Percentiles rank a stretch among this genome's conserved stretches.
Evolutionary conservation across 192 early-diverging fungal species (phyloP).

Genomic region (Rhizophagus clarus): DNA sequence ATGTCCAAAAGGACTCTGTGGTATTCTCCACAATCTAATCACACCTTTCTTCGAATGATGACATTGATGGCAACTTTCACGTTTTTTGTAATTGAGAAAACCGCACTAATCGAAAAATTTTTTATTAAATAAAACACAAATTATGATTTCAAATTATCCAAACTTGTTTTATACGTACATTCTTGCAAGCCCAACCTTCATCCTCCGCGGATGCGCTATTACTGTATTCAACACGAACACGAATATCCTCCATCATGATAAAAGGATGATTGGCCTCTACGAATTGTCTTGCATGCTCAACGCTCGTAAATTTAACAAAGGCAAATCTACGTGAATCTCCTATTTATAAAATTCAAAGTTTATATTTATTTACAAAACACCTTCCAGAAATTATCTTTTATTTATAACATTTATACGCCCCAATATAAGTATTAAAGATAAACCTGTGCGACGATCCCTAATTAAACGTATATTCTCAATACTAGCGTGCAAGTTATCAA

Average conservation of each 20-base stretch:
- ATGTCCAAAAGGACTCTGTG: not conserved
- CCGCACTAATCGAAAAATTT: slow-evolving; percentile 4
- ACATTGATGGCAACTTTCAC: slow-evolving; percentile 25
- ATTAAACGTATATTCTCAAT: slow-evolving; percentile 43
- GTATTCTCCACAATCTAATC: not conserved
- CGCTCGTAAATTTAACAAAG: slow-evolving; percentile 48
- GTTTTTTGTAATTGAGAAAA: slow-evolving; percentile 25
- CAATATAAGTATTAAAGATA: not conserved
- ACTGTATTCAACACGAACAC: slow-evolving; percentile 42
- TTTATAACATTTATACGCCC: not conserved
- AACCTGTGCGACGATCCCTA: slow-evolving; percentile 45
- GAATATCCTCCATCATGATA: slow-evolving; percentile 38
- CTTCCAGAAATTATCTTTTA: not conserved
- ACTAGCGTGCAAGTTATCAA: slow-evolving; percentile 41
- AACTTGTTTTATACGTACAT: not conserved
- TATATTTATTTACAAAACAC: not conserved
- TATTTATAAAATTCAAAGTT: slow-evolving; percentile 4
- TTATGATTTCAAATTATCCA: no score
- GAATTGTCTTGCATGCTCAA: slow-evolving; percentile 47
- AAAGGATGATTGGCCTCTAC: slow-evolving; percentile 38
- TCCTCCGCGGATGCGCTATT: slow-evolving; percentile 25
- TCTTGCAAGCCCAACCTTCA: slow-evolving; percentile 32
- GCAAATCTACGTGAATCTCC: slow-evolving; percentile 47
- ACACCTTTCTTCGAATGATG: slow-evolving; percentile 26
- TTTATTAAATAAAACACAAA: not conserved